Evolutionary conservation across 2,329 filamentous ascomycete species (phyloP).

Genomic region (Nectriaceae sp.): DNA sequence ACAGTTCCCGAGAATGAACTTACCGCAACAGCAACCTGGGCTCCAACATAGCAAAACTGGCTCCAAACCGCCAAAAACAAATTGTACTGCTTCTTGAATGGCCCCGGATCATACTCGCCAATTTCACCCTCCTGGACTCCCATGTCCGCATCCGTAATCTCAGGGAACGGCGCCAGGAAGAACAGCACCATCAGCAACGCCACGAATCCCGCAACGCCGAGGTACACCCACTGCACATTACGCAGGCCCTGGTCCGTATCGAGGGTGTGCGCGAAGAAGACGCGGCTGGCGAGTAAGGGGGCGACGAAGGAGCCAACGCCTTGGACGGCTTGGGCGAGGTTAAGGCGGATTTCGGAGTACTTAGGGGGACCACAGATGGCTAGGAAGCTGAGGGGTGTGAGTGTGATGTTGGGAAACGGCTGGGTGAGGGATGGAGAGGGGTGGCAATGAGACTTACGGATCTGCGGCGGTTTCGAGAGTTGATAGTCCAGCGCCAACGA

Average conservation of each 20-base stretch:
- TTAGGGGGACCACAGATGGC: slow-evolving; percentile 57
- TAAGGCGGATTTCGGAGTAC: slow-evolving; percentile 60
- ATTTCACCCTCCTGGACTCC: slow-evolving; percentile 49
- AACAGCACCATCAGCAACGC: slow-evolving; percentile 58
- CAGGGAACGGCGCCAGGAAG: slow-evolving; percentile 52
- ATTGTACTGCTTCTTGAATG: slow-evolving; percentile 59
- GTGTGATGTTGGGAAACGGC: not conserved
- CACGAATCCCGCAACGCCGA: slow-evolving; percentile 63
- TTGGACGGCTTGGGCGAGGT: slow-evolving; percentile 60
- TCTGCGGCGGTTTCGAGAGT: slow-evolving; percentile 59
- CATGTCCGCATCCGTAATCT: slow-evolving; percentile 65
- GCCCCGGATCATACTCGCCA: slow-evolving; percentile 45
- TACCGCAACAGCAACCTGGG: slow-evolving; percentile 53
- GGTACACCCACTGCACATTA: slow-evolving; percentile 66
- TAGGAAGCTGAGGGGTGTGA: slow-evolving; percentile 1
- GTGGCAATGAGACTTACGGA: not conserved
- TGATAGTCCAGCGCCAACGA: slow-evolving; percentile 40
- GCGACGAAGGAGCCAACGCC: slow-evolving; percentile 59
- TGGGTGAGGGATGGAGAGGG: not conserved
- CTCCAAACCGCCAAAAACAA: slow-evolving; percentile 62
- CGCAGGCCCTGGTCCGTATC: slow-evolving; percentile 50
- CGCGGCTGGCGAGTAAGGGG: slow-evolving; percentile 59
- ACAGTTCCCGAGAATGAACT: not conserved
- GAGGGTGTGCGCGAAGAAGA: slow-evolving; percentile 60
- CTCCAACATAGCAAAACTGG: slow-evolving; percentile 66